phyloP scores from a whole-genome alignment of 2,329 filamentous ascomycete genomes.

The Albophoma yamanashiensis region DNA sequence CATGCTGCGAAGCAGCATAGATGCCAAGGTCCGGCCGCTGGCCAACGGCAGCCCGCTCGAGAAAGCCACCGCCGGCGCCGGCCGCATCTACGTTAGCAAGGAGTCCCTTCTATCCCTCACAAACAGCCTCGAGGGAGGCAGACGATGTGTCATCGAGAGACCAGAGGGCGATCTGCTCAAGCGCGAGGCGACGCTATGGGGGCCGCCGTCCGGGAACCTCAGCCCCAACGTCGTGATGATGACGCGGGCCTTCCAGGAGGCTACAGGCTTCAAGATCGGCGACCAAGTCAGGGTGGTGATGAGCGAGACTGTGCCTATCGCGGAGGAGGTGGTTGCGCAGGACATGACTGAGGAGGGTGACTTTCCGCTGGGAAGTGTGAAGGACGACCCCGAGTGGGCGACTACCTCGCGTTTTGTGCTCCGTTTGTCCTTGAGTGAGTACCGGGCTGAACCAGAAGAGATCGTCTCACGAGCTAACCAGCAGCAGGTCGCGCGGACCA shows the following conservation, averaged over 20 bases:
- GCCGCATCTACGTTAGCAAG: slow-evolving; percentile 36
- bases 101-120: slow-evolving; percentile 34
- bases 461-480: not conserved
- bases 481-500: slow-evolving; percentile 50
- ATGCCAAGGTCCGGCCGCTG: slow-evolving; percentile 30
- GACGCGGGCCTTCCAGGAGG: slow-evolving; percentile 62
- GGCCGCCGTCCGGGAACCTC: slow-evolving; percentile 47
- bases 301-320: slow-evolving; percentile 39
- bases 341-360: slow-evolving; percentile 38
- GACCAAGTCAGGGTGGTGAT: slow-evolving; percentile 54
- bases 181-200: slow-evolving; percentile 39
- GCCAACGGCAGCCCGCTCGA: slow-evolving; percentile 30
- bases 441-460: not conserved
- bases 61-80: slow-evolving; percentile 30
- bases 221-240: slow-evolving; percentile 60
- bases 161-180: slow-evolving; percentile 13
- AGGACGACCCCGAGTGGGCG: slow-evolving; percentile 23
- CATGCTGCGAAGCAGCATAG: slow-evolving; percentile 24
- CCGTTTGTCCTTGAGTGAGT: slow-evolving; percentile 21
- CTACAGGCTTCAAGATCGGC: slow-evolving; percentile 60
- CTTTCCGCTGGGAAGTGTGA: slow-evolving; percentile 16
- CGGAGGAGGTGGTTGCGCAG: slow-evolving; percentile 47
- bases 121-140: slow-evolving; percentile 30
- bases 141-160: slow-evolving; percentile 29
- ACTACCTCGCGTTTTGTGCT: slow-evolving; percentile 25